Percentiles rank a stretch among this genome's conserved stretches.
Conservation (phyloP, 345 rosid species). For the Ailanthus altissimus region DNA sequence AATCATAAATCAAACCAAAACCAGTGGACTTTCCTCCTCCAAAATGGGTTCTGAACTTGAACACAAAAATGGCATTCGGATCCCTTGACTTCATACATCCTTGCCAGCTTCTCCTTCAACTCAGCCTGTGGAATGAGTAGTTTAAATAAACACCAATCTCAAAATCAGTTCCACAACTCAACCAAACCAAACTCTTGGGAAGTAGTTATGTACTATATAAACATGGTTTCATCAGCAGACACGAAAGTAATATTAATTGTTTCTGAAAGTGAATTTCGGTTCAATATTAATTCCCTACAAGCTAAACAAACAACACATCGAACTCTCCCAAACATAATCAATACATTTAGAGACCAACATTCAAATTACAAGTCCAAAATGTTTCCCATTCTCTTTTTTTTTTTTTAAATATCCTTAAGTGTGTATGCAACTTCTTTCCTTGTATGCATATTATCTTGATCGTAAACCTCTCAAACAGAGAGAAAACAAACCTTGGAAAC, state of each 20-base stretch:
- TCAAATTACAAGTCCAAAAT: too few relatives aligned
- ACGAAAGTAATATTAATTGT: neutral
- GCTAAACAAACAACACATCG: too few relatives aligned
- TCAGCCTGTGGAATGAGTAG: constrained; percentile 40
- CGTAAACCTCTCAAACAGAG: neutral
- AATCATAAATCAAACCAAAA: constrained; percentile 67
- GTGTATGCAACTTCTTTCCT: neutral
- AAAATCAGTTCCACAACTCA: neutral
- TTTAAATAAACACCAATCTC: neutral
- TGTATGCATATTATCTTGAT: neutral
- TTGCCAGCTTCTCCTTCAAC: constrained; percentile 59
- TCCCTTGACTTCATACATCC: constrained; percentile 70
- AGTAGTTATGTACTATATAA: neutral
- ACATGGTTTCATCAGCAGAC: neutral
- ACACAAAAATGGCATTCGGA: constrained; percentile 59
- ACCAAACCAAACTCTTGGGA: neutral
- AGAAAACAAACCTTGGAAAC: constrained; percentile 59
- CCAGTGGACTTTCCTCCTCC: constrained; percentile 83
- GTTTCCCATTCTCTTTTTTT: too few relatives aligned
- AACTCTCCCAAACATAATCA: too few relatives aligned
- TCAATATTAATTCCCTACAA: too few relatives aligned
- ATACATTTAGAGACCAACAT: too few relatives aligned
- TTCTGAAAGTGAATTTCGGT: neutral
- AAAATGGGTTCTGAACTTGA: constrained; percentile 74
- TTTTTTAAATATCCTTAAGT: neutral